These are phyloP conservation scores for Perilla frutescens DNA, from an alignment of 257 asterid genomes.

Conservation along the genomic window DNA sequence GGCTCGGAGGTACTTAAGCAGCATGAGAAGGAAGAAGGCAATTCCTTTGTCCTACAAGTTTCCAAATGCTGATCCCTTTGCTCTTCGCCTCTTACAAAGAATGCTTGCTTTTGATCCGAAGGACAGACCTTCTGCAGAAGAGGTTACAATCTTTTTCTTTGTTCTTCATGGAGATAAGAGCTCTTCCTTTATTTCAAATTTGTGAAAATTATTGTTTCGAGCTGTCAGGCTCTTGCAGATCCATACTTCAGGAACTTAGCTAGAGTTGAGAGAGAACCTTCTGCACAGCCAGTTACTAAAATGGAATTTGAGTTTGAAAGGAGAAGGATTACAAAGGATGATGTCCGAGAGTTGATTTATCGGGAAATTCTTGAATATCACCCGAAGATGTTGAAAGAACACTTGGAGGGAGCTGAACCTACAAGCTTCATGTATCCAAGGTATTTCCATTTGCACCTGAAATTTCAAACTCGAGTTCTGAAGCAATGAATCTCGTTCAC, in stretches of 20 bases:
- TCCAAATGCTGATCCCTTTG: conserved; percentile 88
- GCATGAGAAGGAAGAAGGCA: conserved; percentile 90
- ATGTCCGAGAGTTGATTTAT: conserved; percentile 86
- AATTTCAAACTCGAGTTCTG: background rate
- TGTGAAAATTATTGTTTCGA: conserved; percentile 40
- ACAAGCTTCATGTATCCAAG: conserved; percentile 98
- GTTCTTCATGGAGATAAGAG: background rate
- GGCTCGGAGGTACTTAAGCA: conserved; percentile 95
- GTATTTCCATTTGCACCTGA: conserved; percentile 36
- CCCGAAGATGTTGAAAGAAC: conserved; percentile 93
- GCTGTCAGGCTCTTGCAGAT: conserved; percentile 95
- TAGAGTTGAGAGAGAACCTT: conserved; percentile 96
- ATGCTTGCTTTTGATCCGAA: conserved; percentile 99
- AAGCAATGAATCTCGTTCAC: background rate
- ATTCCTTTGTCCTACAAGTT: conserved; percentile 84
- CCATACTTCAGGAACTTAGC: conserved; percentile 97
- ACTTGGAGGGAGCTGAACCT: conserved; percentile 87
- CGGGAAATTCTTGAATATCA: conserved; percentile 96
- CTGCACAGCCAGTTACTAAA: conserved; percentile 91
- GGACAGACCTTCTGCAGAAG: conserved; percentile 94
- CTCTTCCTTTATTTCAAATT: background rate
- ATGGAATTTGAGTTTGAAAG: conserved; percentile 99
- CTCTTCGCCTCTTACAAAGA: conserved; percentile 82
- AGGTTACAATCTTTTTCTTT: conserved; percentile 49
- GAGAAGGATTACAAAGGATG: conserved; percentile 92